These are phyloP conservation scores for Starmera quercuum DNA, from an alignment of 805 yeast species.

Conservation along the genomic window DNA sequence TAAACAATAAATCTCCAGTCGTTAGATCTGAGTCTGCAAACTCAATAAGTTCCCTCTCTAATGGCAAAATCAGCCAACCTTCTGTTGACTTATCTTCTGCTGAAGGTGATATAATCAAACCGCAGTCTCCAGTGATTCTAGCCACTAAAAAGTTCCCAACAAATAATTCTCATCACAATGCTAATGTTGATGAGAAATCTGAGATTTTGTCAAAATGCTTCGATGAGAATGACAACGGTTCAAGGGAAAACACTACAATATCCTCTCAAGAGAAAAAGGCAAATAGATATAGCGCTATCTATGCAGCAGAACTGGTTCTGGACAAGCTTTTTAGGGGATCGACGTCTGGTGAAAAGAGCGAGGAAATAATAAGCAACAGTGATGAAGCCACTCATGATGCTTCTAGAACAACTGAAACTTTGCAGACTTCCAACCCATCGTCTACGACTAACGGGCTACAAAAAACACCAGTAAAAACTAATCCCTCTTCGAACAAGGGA, in stretches of 20 bases:
- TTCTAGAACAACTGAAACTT: background rate
- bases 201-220: slow-evolving; percentile 8
- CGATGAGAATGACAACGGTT: slow-evolving; percentile 10
- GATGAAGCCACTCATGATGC: background rate
- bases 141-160: slow-evolving; percentile 1
- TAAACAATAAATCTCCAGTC: slow-evolving; percentile 8
- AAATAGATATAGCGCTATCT: slow-evolving; percentile 21
- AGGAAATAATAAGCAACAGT: background rate
- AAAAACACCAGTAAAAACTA: slow-evolving; percentile 1
- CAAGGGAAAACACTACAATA: background rate
- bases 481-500: slow-evolving; percentile 1
- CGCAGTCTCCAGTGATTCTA: slow-evolving; percentile 18
- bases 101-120: slow-evolving; percentile 29
- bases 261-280: slow-evolving; percentile 5
- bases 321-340: slow-evolving; percentile 22
- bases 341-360: background rate
- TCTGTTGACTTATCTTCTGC: slow-evolving; percentile 26
- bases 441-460: background rate
- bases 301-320: slow-evolving; percentile 20
- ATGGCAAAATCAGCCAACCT: slow-evolving; percentile 24
- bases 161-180: slow-evolving; percentile 2
- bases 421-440: background rate
- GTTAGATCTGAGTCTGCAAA: slow-evolving; percentile 32
- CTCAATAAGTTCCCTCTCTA: slow-evolving; percentile 28
- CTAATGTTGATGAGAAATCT: slow-evolving; percentile 2